Evolutionary conservation across 495 filamentous ascomycete genomes (phyloP).

Genomic region (Halenospora varia): DNA sequence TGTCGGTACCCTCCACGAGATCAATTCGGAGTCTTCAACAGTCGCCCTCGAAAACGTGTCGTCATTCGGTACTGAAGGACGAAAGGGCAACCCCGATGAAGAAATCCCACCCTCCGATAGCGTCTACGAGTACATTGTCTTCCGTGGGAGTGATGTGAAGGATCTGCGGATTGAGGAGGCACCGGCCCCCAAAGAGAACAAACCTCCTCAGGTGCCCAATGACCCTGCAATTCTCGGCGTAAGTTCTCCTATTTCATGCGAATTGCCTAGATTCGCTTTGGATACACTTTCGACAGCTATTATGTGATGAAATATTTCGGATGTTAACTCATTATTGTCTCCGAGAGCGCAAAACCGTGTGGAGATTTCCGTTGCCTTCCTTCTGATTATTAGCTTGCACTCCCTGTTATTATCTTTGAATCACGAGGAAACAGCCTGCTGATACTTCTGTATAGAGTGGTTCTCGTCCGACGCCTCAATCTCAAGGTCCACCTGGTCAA

Average conservation of each 20-base stretch:
- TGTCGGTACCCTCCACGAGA: constrained; percentile 92
- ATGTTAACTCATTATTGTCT: constrained; percentile 68
- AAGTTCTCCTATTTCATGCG: constrained; percentile 46
- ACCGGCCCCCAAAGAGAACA: constrained; percentile 61
- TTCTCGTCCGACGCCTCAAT: constrained; percentile 28
- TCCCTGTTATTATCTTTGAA: constrained; percentile 1
- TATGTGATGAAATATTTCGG: constrained; percentile 81
- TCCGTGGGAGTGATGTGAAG: constrained; percentile 97
- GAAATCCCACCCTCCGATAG: constrained; percentile 77
- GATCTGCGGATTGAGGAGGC: constrained; percentile 87
- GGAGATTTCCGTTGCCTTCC: constrained; percentile 99
- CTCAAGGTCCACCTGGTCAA: constrained; percentile 37
- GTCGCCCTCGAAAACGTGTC: constrained; percentile 94
- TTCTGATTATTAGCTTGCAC: constrained; percentile 64
- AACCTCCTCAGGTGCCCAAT: constrained; percentile 76
- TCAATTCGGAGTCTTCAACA: constrained; percentile 94
- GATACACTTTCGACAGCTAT: constrained; percentile 4
- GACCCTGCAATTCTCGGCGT: constrained; percentile 97
- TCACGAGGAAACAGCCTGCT: constrained; percentile 13
- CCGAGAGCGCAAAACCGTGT: constrained; percentile 94
- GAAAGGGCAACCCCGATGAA: constrained; percentile 68
- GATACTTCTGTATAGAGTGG: constrained; percentile 29
- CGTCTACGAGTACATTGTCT: constrained; percentile 98
- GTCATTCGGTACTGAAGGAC: constrained; percentile 90
- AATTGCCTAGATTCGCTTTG: constrained; percentile 12